Evolutionary conservation across 1,284 basidiomycete genomes (phyloP).

Genomic region (Naganishia sp.): DNA sequence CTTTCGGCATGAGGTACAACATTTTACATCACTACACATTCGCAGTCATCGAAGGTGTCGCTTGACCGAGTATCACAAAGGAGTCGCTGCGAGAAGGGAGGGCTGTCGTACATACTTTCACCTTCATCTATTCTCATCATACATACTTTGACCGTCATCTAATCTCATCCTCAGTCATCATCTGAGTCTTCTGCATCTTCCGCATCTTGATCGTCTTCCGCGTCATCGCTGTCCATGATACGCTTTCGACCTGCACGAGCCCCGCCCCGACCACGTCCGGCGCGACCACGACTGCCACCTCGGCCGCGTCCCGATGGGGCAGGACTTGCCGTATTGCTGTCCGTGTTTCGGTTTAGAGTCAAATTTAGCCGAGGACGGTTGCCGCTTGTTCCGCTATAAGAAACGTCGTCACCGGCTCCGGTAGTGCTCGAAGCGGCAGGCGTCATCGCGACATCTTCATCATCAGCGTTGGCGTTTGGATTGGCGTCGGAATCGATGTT

Average conservation of each 20-base stretch:
- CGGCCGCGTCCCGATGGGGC: constrained; percentile 6
- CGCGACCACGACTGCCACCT: background rate
- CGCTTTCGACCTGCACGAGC: constrained; percentile 7
- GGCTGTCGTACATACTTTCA: background rate
- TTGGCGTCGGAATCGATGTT: background rate
- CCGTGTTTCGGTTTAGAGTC: constrained; percentile 17
- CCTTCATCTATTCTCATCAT: background rate
- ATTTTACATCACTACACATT: constrained; percentile 1
- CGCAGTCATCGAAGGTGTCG: background rate
- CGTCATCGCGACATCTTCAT: constrained; percentile 23
- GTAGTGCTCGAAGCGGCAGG: constrained; percentile 20
- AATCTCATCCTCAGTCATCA: background rate
- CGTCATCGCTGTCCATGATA: constrained; percentile 19
- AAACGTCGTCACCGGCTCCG: constrained; percentile 21
- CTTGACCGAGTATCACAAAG: background rate
- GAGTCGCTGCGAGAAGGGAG: background rate
- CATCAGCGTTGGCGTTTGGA: background rate
- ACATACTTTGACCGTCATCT: background rate
- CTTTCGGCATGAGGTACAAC: background rate
- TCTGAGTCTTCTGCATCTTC: constrained; percentile 24
- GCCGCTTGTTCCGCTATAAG: constrained; percentile 21
- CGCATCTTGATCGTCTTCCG: constrained; percentile 18
- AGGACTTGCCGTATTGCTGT: constrained; percentile 22
- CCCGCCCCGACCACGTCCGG: background rate
- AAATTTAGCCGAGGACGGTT: constrained; percentile 27